Percentiles rank a stretch among this genome's conserved stretches.
These are phyloP conservation scores for Gossypium herbaceum DNA, from an alignment of 345 rosid species.

Conservation along the genomic window DNA sequence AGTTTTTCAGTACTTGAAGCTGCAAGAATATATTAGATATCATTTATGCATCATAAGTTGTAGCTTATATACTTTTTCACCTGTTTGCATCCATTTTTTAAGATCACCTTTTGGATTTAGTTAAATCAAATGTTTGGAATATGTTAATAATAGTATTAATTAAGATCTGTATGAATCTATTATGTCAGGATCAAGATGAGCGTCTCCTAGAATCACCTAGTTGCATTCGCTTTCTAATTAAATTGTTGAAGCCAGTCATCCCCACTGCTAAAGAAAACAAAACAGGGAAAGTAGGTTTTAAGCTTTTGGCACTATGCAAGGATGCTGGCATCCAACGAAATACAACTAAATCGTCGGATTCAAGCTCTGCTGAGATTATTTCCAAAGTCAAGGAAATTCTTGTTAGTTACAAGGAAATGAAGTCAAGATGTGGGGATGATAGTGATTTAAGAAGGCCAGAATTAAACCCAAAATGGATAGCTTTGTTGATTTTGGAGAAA, in stretches of 20 bases:
- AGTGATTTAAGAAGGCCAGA: constrained; percentile 47
- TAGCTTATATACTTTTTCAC: background rate
- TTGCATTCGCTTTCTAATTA: constrained; percentile 60
- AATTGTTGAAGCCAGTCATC: constrained; percentile 66
- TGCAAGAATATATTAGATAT: background rate
- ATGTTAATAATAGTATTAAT: constrained; percentile 2
- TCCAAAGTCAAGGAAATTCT: constrained; percentile 72
- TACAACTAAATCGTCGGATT: constrained; percentile 41
- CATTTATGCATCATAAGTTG: background rate
- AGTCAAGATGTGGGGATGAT: constrained; percentile 34
- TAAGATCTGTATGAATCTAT: constrained; percentile 13
- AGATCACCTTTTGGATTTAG: background rate
- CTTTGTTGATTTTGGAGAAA: constrained; percentile 79
- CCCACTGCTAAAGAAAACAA: constrained; percentile 43
- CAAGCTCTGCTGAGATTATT: constrained; percentile 47
- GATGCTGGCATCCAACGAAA: constrained; percentile 45
- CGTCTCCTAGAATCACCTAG: constrained; percentile 64
- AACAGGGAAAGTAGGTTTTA: constrained; percentile 54
- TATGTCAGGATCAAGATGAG: constrained; percentile 73
- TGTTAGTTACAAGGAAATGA: constrained; percentile 64
- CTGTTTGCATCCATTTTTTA: background rate
- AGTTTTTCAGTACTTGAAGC: constrained; percentile 27
- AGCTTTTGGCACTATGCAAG: constrained; percentile 62
- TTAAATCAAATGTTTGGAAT: background rate
- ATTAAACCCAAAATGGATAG: constrained; percentile 69